Percentiles rank a stretch among this genome's conserved stretches.
These are phyloP conservation scores for Coemansia sp. DNA, from an alignment of 192 early-diverging fungal species.

Conservation along the genomic window DNA sequence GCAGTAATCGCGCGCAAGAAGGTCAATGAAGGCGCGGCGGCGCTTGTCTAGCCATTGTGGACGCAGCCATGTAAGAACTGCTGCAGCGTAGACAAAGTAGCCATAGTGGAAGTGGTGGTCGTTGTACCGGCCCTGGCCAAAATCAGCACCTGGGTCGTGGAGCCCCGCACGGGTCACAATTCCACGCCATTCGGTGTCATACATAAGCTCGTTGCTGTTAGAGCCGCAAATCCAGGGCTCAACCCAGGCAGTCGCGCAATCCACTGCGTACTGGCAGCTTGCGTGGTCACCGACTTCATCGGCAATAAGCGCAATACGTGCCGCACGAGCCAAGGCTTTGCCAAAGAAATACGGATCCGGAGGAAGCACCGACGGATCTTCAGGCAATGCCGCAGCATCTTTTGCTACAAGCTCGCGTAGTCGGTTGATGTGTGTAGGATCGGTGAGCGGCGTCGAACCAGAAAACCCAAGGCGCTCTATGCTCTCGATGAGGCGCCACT, in stretches of 20 bases:
- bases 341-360: conserved; percentile 59
- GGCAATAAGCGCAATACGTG: conserved; percentile 56
- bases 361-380: conserved; percentile 14
- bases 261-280: conserved; percentile 29
- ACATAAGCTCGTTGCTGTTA: conserved; percentile 34
- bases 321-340: conserved; percentile 50
- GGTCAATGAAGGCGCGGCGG: conserved; percentile 13
- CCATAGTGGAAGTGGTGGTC: conserved; percentile 65
- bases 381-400: conserved; percentile 25
- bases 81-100: conserved; percentile 57
- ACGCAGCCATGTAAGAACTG: conserved; percentile 41
- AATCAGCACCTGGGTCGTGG: conserved; percentile 41
- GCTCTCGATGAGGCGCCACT: conserved; percentile 42
- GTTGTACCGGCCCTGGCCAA: conserved; percentile 58
- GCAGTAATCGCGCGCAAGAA: conserved; percentile 57
- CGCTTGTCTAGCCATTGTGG: conserved; percentile 31
- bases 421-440: conserved; percentile 1
- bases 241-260: conserved; percentile 27
- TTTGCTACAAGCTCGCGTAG: conserved; percentile 27
- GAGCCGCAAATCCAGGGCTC: conserved; percentile 38
- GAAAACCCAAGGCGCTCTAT: conserved; percentile 46
- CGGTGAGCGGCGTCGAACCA: conserved; percentile 23
- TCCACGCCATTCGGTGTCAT: conserved; percentile 55
- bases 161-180: conserved; percentile 33
- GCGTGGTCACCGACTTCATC: conserved; percentile 38